Percentiles rank a stretch among this genome's conserved stretches.
phyloP scores from a whole-genome alignment of 2,329 filamentous ascomycete genomes.

The Pleoardoris graminearum region DNA sequence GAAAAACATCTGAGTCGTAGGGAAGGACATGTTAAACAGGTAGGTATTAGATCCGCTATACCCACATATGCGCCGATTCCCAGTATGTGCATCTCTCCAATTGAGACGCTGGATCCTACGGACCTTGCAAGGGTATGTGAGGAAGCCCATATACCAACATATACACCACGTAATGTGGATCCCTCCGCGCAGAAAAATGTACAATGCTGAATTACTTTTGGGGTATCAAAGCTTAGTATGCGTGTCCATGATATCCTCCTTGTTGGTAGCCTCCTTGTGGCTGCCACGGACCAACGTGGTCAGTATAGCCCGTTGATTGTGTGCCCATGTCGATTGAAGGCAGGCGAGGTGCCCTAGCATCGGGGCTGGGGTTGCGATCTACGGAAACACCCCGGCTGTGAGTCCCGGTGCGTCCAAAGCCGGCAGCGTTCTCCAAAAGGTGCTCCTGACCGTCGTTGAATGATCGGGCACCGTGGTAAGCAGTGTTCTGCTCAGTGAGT shows the following conservation, averaged over 20 bases:
- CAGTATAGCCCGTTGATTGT: slow-evolving; percentile 25
- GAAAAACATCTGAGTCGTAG: slow-evolving; percentile 23
- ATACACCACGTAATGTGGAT: slow-evolving; percentile 15
- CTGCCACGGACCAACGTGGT: slow-evolving; percentile 31
- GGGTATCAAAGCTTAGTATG: slow-evolving; percentile 26
- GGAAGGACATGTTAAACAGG: slow-evolving; percentile 8
- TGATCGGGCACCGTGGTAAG: slow-evolving; percentile 27
- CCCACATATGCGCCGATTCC: slow-evolving; percentile 3
- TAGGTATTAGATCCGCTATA: slow-evolving; percentile 4
- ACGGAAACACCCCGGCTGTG: slow-evolving; percentile 29
- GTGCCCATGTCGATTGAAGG: slow-evolving; percentile 34
- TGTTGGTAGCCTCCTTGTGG: slow-evolving; percentile 13
- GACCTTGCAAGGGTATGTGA: slow-evolving; percentile 9
- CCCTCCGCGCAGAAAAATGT: slow-evolving; percentile 17
- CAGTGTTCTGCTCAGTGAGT: slow-evolving; percentile 40
- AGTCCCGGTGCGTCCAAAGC: slow-evolving; percentile 33
- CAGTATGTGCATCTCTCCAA: not conserved
- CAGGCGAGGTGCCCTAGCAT: slow-evolving; percentile 28
- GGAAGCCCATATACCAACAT: slow-evolving; percentile 13
- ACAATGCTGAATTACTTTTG: slow-evolving; percentile 25
- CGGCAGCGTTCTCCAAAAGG: slow-evolving; percentile 42
- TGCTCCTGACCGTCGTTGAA: slow-evolving; percentile 35
- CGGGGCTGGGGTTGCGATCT: slow-evolving; percentile 29
- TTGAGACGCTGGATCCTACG: not conserved
- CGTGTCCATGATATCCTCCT: slow-evolving; percentile 27